Base-by-base conservation (phyloP, 805 yeast genomes). In the Yarrowia divulgata region DNA sequence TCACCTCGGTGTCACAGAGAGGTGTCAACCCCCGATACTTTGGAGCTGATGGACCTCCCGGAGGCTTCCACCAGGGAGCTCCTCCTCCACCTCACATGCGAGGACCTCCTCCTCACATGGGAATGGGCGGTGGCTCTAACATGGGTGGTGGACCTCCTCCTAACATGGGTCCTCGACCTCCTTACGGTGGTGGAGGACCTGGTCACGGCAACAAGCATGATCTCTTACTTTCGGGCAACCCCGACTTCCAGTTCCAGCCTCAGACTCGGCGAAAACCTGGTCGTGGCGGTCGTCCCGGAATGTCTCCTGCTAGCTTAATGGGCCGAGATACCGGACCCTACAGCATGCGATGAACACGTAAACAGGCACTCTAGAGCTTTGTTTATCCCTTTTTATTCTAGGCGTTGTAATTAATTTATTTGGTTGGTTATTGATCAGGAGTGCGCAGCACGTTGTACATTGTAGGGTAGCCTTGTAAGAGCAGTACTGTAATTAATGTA, bases 1-100 rank as follows among this genome's bases (percentile, higher is more conserved):
- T 71, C 54, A 72, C 74, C 3, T 71, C 73, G 16, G 68, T 72
- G 58, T 72, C 74, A 32, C 74, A 71, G 48, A 64, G 74, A 32
- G 69, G 69, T 18, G 48, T 67, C 46, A 72, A 70, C 49, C 73
- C 73, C 12, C 48, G 69, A 18, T 70, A 68, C 63, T 67, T 63
- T 32, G 57, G 57, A 1, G 57, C 55, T 48, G 57, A 48, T 16
- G 68, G 57, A 12, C 68, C 68, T 48, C 68, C 68, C 1, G 57
- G 57, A 63, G 57, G 40, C 55, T 54, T 42, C 71, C 68, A 43
- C 69, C 58, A 48, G 58, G 52, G 57, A 19, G 43, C 46, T 6
- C 66, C 63, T 8, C 69, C 60, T 34, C 67, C 60, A 13, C 72
- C 70, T 35, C 50, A 62, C 49, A 70, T 69, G 57, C 40, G 71